Evolutionary conservation across 2,329 filamentous ascomycete genomes (phyloP).

Genomic region (Pseudophaeomoniella oleicola): DNA sequence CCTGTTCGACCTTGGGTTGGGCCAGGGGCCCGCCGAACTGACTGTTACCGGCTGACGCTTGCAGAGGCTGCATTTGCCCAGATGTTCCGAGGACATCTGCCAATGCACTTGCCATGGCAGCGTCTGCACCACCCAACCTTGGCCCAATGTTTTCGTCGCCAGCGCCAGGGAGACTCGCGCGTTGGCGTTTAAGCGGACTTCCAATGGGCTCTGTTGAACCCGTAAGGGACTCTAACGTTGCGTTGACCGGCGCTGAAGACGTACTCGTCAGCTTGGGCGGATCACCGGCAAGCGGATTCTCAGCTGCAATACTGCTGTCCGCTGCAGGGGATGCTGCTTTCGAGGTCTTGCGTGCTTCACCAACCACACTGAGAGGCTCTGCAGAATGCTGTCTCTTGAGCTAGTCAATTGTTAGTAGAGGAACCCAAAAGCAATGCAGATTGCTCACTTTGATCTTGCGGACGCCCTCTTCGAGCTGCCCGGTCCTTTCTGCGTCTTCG

Average conservation of each 20-base stretch:
- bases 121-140: conserved; percentile 18
- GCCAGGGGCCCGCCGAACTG: conserved; percentile 4
- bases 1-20: conserved; percentile 1
- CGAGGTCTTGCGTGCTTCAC: conserved; percentile 23
- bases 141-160: conserved; percentile 25
- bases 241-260: background rate
- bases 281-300: conserved; percentile 18
- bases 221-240: background rate
- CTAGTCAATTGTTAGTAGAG: conserved; percentile 22
- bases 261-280: conserved; percentile 14
- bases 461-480: conserved; percentile 48
- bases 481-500: conserved; percentile 45
- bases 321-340: conserved; percentile 22
- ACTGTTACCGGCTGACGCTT: conserved; percentile 6
- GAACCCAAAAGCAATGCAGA: conserved; percentile 9
- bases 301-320: conserved; percentile 1
- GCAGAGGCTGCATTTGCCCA: conserved; percentile 5
- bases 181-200: conserved; percentile 32
- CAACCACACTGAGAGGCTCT: conserved; percentile 32
- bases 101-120: conserved; percentile 22
- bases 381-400: conserved; percentile 53
- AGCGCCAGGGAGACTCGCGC: conserved; percentile 27
- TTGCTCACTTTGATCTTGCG: conserved; percentile 48
- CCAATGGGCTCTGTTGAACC: conserved; percentile 16
- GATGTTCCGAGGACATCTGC: conserved; percentile 18